phyloP scores from a whole-genome alignment of 192 early-diverging fungal species.

The Physocladia obscura region DNA sequence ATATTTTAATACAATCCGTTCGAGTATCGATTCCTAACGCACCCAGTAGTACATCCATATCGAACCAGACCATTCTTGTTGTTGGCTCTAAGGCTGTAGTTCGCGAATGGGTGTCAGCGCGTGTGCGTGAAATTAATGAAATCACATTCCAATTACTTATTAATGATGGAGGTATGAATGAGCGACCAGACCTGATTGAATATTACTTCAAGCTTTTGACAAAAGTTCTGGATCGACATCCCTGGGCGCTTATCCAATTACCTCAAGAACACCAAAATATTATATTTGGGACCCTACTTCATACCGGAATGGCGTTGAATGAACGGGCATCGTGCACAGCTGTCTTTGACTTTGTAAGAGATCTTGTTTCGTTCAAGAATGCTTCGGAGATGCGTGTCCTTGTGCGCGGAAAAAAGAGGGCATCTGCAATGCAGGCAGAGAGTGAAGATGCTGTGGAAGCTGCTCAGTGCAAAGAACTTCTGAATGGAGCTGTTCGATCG shows the following conservation, averaged over 20 bases:
- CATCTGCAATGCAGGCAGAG: constrained; percentile 4
- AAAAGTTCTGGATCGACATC: constrained; percentile 16
- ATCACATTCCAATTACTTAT: constrained; percentile 15
- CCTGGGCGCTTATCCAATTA: constrained; percentile 27
- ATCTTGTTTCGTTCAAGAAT: constrained; percentile 15
- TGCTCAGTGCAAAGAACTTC: neutral
- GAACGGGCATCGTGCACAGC: constrained; percentile 28
- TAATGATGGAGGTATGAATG: constrained; percentile 24
- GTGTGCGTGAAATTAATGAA: constrained; percentile 14
- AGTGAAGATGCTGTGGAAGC: constrained; percentile 7
- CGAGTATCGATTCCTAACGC: neutral
- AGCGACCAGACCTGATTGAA: constrained; percentile 32
- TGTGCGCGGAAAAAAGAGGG: neutral
- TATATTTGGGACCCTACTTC: constrained; percentile 21
- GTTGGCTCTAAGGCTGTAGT: constrained; percentile 13
- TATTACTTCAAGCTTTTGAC: constrained; percentile 33
- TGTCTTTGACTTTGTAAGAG: constrained; percentile 31
- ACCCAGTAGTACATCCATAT: too few relatives aligned
- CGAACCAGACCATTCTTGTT: neutral
- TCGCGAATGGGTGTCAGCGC: constrained; percentile 2
- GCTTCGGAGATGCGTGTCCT: constrained; percentile 3
- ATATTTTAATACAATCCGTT: neutral
- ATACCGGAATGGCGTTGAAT: constrained; percentile 23
- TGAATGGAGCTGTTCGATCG: neutral
- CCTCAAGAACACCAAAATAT: constrained; percentile 13